Evolutionary conservation across 2,329 filamentous ascomycete genomes (phyloP).

Genomic region (Herpotrichia juniperi): DNA sequence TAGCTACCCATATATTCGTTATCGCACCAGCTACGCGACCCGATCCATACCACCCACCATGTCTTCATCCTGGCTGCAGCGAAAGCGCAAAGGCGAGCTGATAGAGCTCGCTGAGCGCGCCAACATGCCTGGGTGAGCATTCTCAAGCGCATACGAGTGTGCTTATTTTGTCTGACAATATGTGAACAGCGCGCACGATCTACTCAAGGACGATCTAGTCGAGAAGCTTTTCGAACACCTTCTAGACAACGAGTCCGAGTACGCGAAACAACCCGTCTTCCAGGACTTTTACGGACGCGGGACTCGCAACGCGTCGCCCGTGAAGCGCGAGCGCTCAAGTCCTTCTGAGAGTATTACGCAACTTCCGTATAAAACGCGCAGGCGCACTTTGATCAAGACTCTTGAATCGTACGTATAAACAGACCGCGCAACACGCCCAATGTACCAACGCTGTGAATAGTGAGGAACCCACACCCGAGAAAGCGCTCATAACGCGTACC

Average conservation of each 20-base stretch:
- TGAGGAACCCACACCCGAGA: slow-evolving; percentile 53
- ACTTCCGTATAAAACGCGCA: slow-evolving; percentile 28
- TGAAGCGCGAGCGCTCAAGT: slow-evolving; percentile 53
- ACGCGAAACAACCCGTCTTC: slow-evolving; percentile 69
- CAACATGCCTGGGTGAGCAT: slow-evolving; percentile 73
- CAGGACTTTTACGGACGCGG: slow-evolving; percentile 75
- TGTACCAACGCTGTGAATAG: slow-evolving; percentile 30
- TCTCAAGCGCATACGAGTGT: not conserved
- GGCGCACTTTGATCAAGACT: slow-evolving; percentile 42
- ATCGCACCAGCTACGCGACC: slow-evolving; percentile 59
- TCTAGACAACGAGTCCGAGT: slow-evolving; percentile 68
- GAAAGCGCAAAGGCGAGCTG: slow-evolving; percentile 83
- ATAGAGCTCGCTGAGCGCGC: slow-evolving; percentile 73
- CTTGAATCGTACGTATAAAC: slow-evolving; percentile 36
- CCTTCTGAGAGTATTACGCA: slow-evolving; percentile 41
- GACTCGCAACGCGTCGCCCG: slow-evolving; percentile 59
- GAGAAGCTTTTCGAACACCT: slow-evolving; percentile 39
- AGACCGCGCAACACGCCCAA: slow-evolving; percentile 33
- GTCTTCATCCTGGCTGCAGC: slow-evolving; percentile 74
- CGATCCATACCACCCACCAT: slow-evolving; percentile 55
- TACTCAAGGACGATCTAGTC: slow-evolving; percentile 83
- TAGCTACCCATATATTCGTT: slow-evolving; percentile 23
- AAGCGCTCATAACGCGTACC: slow-evolving; percentile 52
- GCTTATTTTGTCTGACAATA: not conserved
- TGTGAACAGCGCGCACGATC: slow-evolving; percentile 65